Percentiles rank a stretch among this genome's conserved stretches.
phyloP scores from a whole-genome alignment of 2,329 filamentous ascomycete species.

The Cladorrhinum sp. region DNA sequence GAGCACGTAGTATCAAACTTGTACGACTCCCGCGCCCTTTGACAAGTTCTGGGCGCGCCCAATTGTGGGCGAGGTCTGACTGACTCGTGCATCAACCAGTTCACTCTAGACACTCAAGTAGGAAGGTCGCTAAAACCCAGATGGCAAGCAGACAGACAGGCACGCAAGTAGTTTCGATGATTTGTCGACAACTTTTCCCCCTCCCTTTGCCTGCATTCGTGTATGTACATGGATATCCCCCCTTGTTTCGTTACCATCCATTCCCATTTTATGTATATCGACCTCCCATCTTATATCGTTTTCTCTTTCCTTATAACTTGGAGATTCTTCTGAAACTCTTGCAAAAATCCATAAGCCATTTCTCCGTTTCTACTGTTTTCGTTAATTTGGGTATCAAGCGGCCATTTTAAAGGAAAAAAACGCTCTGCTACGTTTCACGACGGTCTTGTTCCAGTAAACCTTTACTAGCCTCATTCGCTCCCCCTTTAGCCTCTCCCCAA shows the following conservation, averaged over 20 bases:
- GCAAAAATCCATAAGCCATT: neutral
- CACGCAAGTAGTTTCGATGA: neutral
- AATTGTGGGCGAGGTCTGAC: neutral
- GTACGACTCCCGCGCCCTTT: neutral
- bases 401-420: slow-evolving; percentile 10
- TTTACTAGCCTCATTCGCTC: neutral
- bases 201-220: neutral
- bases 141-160: no score
- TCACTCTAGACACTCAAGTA: neutral
- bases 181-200: no score
- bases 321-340: neutral
- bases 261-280: neutral
- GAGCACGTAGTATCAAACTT: neutral
- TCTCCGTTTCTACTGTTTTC: slow-evolving; percentile 1
- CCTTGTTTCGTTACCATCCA: neutral
- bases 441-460: neutral
- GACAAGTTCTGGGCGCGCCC: neutral
- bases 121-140: neutral
- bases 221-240: neutral
- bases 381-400: slow-evolving; percentile 18
- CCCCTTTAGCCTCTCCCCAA: neutral
- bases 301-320: no score
- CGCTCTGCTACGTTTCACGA: neutral
- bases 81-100: neutral
- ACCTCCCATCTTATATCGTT: neutral